Evolutionary conservation across 106 monocot species (phyloP), one percentile per base, ranked within the genome.

Genomic region (Alisma plantagoaquatica): DNA sequence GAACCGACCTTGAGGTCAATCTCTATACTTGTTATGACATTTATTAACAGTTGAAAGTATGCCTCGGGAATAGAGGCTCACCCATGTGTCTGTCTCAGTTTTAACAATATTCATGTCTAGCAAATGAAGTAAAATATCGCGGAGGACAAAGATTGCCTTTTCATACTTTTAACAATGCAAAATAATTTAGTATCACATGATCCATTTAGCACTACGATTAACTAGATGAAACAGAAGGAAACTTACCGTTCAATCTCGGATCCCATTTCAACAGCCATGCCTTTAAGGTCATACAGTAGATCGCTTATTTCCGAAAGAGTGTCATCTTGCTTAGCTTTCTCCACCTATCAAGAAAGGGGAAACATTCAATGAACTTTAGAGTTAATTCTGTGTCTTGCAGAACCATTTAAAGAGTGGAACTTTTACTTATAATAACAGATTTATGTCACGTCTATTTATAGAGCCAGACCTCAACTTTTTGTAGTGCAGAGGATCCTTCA

Each of bases 251-350:
- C 75, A 14, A 88, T 69, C 54, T 88, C 87, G 29, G 72, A 54
- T 15, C 87, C 87, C 87, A 88, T 88, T 35, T 82, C 87, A 49
- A 70, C 46, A 61, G 87, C 87, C 82, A 88, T 88, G 28, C 46
- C 69, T 54, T 88, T 88, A 23, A 88, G 65, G 35, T 88, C 43
- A 20, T 75, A 72, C 46, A 88, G 28, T 15, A 67, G 12, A 43
- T 59, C 23, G 49, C 79, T 84, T 25, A 84, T 26, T 62, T 84
- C 72, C 10, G 67, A 45, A 23, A 84, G 72, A 0, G 52, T 48
- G 41, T 84, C 84, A 51, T 84, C 84, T 59, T 84, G 85, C 65
- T 85, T 85, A 3, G 26, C 66, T 57, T 80, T 85, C 65, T 85
- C 80, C 31, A 73, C 18, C 84, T 85, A 53, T 56, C 41, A 16